Evolutionary conservation across 2,329 filamentous ascomycete species (phyloP).

Genomic region (Xylariaceae sp.): DNA sequence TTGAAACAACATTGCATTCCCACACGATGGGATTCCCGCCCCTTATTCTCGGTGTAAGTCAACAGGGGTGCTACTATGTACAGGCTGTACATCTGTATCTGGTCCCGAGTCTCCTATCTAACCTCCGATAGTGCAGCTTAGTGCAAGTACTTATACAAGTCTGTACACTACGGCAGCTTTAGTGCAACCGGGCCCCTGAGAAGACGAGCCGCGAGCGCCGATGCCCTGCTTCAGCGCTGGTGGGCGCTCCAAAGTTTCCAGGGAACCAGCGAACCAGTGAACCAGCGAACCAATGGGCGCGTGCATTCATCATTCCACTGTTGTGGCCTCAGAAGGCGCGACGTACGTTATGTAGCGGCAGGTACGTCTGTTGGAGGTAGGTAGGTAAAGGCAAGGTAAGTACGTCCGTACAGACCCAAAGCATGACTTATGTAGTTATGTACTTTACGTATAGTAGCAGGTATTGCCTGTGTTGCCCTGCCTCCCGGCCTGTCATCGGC

Average conservation of each 20-base stretch:
- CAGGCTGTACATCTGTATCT: too few species aligned
- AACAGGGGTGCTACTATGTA: background rate
- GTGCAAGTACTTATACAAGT: background rate
- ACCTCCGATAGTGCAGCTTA: conserved; percentile 2
- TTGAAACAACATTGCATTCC: too few species aligned
- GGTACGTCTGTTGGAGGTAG: too few species aligned
- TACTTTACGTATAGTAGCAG: background rate
- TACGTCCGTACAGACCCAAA: too few species aligned
- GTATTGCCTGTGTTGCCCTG: background rate
- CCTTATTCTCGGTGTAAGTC: conserved; percentile 7
- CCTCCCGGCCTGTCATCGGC: conserved; percentile 8
- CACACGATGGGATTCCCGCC: too few species aligned
- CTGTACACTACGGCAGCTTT: background rate
- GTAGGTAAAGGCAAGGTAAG: too few species aligned
- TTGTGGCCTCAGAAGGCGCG: too few species aligned
- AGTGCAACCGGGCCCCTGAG: conserved; percentile 5
- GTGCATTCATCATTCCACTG: background rate
- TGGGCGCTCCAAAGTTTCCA: background rate
- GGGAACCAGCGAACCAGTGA: too few species aligned
- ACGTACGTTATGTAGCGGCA: too few species aligned
- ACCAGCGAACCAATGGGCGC: too few species aligned
- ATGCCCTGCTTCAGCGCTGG: conserved; percentile 2
- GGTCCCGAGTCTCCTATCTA: background rate
- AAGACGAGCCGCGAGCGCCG: background rate
- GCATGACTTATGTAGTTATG: too few species aligned